Evolutionary conservation across 1,139 yeast genomes (phyloP).

Genomic region (Yamadazyma songkhlaensis): DNA sequence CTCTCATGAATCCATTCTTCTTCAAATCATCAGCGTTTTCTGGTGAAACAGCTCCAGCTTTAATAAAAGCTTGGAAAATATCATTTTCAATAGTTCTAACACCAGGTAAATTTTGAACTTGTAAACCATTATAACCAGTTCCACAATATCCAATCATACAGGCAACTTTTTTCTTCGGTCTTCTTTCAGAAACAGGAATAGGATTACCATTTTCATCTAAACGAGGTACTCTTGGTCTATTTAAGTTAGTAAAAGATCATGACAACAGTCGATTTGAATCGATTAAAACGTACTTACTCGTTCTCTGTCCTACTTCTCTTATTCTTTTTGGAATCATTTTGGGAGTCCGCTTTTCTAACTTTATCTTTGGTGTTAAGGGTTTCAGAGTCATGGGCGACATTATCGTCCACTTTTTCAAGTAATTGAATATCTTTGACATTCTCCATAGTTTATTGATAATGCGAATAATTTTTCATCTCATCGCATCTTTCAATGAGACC

Average conservation of each 20-base stretch:
- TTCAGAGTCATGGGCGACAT: background rate
- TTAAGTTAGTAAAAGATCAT: too few relatives aligned
- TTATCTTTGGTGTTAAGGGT: background rate
- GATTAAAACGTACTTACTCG: constrained; percentile 35
- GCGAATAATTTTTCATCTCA: constrained; percentile 4
- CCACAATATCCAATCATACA: constrained; percentile 96
- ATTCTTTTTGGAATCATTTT: constrained; percentile 11
- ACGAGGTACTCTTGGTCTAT: constrained; percentile 19
- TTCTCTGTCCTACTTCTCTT: constrained; percentile 13
- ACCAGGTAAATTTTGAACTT: constrained; percentile 76
- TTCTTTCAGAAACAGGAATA: constrained; percentile 56
- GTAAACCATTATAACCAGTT: constrained; percentile 98
- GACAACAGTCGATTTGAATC: constrained; percentile 2
- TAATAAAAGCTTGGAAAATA: constrained; percentile 76
- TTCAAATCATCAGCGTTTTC: constrained; percentile 89
- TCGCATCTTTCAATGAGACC: constrained; percentile 65
- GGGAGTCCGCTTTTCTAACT: constrained; percentile 3
- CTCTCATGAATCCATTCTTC: constrained; percentile 89
- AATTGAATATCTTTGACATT: constrained; percentile 2
- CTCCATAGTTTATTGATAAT: constrained; percentile 1
- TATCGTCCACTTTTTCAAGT: constrained; percentile 1
- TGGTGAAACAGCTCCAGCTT: constrained; percentile 86
- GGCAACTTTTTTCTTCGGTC: constrained; percentile 87
- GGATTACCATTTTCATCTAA: constrained; percentile 65
- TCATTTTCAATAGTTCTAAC: constrained; percentile 91